These are phyloP conservation scores for Pichia cephalocereana DNA, from an alignment of 805 yeast species.

Conservation along the genomic window DNA sequence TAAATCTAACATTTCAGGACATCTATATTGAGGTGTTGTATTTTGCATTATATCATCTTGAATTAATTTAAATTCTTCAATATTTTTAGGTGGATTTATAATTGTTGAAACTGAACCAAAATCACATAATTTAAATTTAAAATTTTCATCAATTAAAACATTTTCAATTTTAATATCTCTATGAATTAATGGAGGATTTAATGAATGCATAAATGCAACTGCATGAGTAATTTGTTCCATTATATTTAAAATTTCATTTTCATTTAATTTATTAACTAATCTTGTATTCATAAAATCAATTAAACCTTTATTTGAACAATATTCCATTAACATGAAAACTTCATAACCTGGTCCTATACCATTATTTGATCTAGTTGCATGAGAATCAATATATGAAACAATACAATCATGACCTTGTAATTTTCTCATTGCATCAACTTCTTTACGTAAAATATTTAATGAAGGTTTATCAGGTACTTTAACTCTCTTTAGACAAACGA, in stretches of 20 bases:
- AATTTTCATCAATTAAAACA: conserved; percentile 51
- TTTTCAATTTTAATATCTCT: conserved; percentile 80
- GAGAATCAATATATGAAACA: conserved; percentile 66
- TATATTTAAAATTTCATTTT: conserved; percentile 56
- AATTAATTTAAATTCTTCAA: conserved; percentile 49
- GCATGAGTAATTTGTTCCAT: conserved; percentile 66
- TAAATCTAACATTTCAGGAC: conserved; percentile 80
- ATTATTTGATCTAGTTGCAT: conserved; percentile 47
- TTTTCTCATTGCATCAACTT: conserved; percentile 72
- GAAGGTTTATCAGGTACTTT: conserved; percentile 65
- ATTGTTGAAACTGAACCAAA: conserved; percentile 72
- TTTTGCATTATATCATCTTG: conserved; percentile 66
- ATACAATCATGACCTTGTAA: conserved; percentile 47
- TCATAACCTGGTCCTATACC: conserved; percentile 44
- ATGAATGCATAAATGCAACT: conserved; percentile 68
- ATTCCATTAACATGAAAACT: conserved; percentile 74
- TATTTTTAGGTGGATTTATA: conserved; percentile 50
- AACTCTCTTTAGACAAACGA: conserved; percentile 67
- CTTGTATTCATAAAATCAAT: conserved; percentile 76
- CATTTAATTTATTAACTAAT: conserved; percentile 55
- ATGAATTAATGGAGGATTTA: conserved; percentile 45
- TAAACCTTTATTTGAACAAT: conserved; percentile 64
- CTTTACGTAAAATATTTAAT: conserved; percentile 54
- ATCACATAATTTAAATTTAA: conserved; percentile 65
- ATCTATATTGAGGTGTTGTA: conserved; percentile 78